phyloP scores from a whole-genome alignment of 345 rosid species.

The Boechera stricta region DNA sequence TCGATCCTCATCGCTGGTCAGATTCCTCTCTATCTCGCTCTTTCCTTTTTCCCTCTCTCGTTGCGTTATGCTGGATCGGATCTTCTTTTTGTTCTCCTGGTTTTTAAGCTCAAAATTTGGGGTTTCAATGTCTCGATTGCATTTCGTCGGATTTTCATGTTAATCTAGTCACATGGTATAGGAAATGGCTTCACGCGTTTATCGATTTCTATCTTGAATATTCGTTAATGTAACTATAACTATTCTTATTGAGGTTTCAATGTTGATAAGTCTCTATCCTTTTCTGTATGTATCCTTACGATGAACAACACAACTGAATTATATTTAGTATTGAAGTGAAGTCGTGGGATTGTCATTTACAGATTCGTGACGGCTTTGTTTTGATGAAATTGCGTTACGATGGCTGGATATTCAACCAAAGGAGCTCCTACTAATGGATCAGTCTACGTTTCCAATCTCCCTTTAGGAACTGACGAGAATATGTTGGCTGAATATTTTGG shows the following conservation, averaged over 20 bases:
- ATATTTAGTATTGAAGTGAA: background rate
- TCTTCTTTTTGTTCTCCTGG: background rate
- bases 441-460: slow-evolving; percentile 86
- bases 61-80: slow-evolving; percentile 1
- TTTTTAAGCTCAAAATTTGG: slow-evolving; percentile 9
- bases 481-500: slow-evolving; percentile 95
- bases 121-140: background rate
- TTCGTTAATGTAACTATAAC: slow-evolving; percentile 7
- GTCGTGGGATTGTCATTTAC: slow-evolving; percentile 2
- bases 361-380: slow-evolving; percentile 30
- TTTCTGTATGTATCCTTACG: background rate
- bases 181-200: background rate
- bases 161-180: slow-evolving; percentile 4
- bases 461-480: slow-evolving; percentile 79
- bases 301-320: background rate
- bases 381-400: slow-evolving; percentile 63
- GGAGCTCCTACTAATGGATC: slow-evolving; percentile 72
- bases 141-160: background rate
- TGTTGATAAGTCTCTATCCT: background rate
- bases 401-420: slow-evolving; percentile 71
- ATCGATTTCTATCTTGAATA: slow-evolving; percentile 11
- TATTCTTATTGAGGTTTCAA: background rate
- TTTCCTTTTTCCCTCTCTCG: background rate
- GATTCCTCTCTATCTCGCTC: slow-evolving; percentile 18
- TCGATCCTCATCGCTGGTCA: slow-evolving; percentile 29